Conservation (phyloP, 768 basidiomycete species). For the Hemileccinum rubropunctum region DNA sequence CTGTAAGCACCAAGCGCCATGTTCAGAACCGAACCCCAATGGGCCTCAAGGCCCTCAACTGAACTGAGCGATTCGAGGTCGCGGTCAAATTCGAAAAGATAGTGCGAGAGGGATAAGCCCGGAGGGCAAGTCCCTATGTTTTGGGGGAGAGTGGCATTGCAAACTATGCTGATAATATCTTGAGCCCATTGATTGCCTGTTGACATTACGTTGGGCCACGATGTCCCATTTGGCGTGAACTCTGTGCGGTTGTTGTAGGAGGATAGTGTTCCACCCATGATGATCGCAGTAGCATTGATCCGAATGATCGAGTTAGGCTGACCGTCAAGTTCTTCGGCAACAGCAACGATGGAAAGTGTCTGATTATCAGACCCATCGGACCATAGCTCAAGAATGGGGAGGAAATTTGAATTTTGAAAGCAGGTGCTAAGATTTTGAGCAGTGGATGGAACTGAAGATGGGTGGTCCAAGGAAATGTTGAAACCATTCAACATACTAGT, state of each 20-base stretch:
- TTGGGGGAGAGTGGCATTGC: constrained; percentile 2
- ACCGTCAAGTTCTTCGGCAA: not conserved
- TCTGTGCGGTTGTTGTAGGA: constrained; percentile 4
- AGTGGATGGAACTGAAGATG: constrained; percentile 10
- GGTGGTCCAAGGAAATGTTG: constrained; percentile 12
- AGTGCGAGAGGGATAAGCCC: constrained; percentile 3
- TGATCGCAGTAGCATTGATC: constrained; percentile 9
- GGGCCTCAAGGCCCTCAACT: no score
- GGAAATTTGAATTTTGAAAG: not conserved
- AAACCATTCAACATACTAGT: constrained; percentile 13
- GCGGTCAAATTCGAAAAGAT: not conserved
- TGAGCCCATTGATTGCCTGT: constrained; percentile 10
- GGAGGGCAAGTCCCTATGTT: not conserved
- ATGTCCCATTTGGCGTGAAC: constrained; percentile 16
- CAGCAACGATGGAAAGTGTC: constrained; percentile 7
- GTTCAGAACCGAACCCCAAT: constrained; percentile 6
- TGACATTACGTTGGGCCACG: constrained; percentile 10
- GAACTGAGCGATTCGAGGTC: not conserved
- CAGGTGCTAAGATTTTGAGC: constrained; percentile 10
- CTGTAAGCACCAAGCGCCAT: constrained; percentile 12
- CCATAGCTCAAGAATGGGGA: not conserved
- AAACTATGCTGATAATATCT: constrained; percentile 17
- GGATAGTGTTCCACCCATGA: constrained; percentile 5
- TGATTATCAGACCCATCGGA: constrained; percentile 6
- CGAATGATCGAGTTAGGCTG: not conserved